Conservation (phyloP, 2,329 filamentous ascomycete species). For the Biscogniauxia marginata region DNA sequence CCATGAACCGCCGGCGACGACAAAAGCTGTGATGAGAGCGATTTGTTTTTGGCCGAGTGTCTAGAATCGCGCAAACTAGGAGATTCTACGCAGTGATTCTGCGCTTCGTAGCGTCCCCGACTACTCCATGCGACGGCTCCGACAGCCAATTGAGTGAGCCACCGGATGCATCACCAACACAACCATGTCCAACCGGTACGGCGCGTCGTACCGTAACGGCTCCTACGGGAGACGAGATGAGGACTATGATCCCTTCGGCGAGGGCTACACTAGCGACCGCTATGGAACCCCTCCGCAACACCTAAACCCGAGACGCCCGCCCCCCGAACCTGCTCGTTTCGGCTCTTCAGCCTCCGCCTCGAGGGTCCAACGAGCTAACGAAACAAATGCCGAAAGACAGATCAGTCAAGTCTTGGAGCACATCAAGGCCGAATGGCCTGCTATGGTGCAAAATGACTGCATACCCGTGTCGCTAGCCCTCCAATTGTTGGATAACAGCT, state of each 20-base stretch:
- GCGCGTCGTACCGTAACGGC: conserved; percentile 45
- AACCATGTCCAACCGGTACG: conserved; percentile 53
- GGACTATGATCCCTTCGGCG: conserved; percentile 51
- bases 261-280: conserved; percentile 44
- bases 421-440: conserved; percentile 87
- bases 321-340: conserved; percentile 29
- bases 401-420: conserved; percentile 69
- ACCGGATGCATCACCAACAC: conserved; percentile 28
- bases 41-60: too few relatives aligned
- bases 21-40: too few relatives aligned
- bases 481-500: conserved; percentile 90
- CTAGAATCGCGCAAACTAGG: background rate
- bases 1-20: background rate
- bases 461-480: conserved; percentile 93
- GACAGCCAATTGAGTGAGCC: conserved; percentile 1
- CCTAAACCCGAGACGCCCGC: conserved; percentile 31
- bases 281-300: conserved; percentile 36
- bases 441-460: conserved; percentile 85
- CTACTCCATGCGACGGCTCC: conserved; percentile 4
- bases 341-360: conserved; percentile 26
- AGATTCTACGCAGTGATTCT: background rate
- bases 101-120: background rate
- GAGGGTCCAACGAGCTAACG: conserved; percentile 24
- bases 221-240: conserved; percentile 42
- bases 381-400: conserved; percentile 53